Evolutionary conservation across 129 eudicot species (phyloP), one percentile per base, ranked within the genome.

Genomic region (Artemisia annua): DNA sequence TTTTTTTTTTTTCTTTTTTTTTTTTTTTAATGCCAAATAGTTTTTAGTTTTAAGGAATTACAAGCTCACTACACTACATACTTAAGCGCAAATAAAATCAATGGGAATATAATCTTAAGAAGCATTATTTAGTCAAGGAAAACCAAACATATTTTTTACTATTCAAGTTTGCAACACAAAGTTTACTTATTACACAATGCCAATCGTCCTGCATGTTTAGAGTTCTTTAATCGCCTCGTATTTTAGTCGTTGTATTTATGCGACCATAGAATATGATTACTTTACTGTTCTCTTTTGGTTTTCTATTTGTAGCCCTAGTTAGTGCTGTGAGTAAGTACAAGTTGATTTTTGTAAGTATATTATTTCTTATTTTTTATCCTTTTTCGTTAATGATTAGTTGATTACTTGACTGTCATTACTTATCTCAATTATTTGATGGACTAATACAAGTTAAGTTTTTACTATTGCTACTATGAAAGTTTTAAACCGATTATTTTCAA

Each of bases 291-390:
- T 70, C 72, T 17, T 63, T 62, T 77, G 57, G 78, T 70, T 70
- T 77, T 76, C 76, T 69, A 61, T 77, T 69, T 77, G 78, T 63
- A 63, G 59, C 52, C 79, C 56, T 54, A 17, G 73, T 64, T 64
- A 54, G 73, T 17, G n/a, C 73, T 71, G 78, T 71, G 73, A 48
- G 57, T 1, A 73, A 73, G 77, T 71, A 71, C 76, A 71, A 43
- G n/a, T 11, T 50, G 12, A 24, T 9, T 9, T 24, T 46, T 16
- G 63, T 54, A 55, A 55, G 11, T 39, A 39, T 39, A 39, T 7
- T 35, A 75, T 61, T 66, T 24, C 1, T 1, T 24, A 75, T 54
- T 3, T 53, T 20, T 20, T 0, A 0, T 20, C 1, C 0, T 57
- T 9, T 66, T 75, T 56, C 69, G 49, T 57, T 67, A 76, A 76